Evolutionary conservation across 352 stramenopile genomes (phyloP), one percentile per base, ranked within the genome.

Genomic region (Pythium aristosporum): DNA sequence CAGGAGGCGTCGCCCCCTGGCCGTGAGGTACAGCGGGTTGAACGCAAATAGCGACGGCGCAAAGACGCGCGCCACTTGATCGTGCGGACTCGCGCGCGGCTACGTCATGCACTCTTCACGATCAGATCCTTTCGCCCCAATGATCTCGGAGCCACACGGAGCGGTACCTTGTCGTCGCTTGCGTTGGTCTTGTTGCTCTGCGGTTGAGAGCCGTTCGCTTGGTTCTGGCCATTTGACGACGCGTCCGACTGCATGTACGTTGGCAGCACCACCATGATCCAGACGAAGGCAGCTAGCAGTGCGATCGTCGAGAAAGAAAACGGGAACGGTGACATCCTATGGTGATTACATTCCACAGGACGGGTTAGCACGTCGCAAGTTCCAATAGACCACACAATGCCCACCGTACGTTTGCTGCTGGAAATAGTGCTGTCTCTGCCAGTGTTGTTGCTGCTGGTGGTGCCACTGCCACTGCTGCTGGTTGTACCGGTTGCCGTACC

Each of bases 1-100:
- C 1, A 93, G 61, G 16, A 76, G 81, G 0, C 82, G 74, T 41
- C 82, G 70, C 0, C 85, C 82, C 47, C 73, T 83, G 0, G 82
- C 79, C 18, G 73, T 84, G 42, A 93, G 67, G 50, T 91, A 91
- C 2, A 89, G 51, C 11, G 74, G 68, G 15, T 89, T 88, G 42
- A 93, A 76, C 60, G 79, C 77, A 61, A 79, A 87, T 39, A 79
- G 79, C 0, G 85, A 93, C 49, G 85, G 85, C 13, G 82, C 74
- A 59, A 91, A 89, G 37, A 89, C 74, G 21, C 85, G 88, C 0
- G 82, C 82, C 25, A 93, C 42, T 52, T 87, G 78, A 23, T 61
- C 58, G 32, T 90, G 69, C 9, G 77, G 67, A 32, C 65, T 71
- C 12, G 49, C 18, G 41, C 54, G 63, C 16, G 47, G 48, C 61